These are phyloP conservation scores for Tolypocladium capitatum DNA, from an alignment of 2,329 filamentous ascomycete genomes.

Conservation along the genomic window DNA sequence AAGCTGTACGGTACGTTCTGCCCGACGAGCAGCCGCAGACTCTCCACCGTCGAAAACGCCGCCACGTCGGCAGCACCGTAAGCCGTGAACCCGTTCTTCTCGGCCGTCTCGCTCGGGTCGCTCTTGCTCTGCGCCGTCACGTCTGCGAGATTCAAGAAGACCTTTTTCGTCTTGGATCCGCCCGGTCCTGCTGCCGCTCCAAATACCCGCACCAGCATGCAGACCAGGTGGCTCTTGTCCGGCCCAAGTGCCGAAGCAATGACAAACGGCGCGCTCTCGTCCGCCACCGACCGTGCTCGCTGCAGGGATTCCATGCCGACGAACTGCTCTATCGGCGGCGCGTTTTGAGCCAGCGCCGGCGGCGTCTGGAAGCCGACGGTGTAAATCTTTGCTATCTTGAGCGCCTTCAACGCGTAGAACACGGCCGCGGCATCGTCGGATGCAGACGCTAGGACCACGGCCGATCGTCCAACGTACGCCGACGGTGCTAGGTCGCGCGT, in stretches of 20 bases:
- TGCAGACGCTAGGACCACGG: constrained; percentile 59
- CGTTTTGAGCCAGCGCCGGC: constrained; percentile 44
- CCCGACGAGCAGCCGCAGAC: constrained; percentile 61
- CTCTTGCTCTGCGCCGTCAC: constrained; percentile 37
- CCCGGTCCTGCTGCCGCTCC: constrained; percentile 25
- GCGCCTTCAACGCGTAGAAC: constrained; percentile 64
- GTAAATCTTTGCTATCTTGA: constrained; percentile 67
- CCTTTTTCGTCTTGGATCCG: constrained; percentile 39
- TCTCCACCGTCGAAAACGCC: constrained; percentile 76
- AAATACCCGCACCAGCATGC: constrained; percentile 64
- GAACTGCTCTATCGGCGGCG: constrained; percentile 62
- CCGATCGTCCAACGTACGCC: constrained; percentile 63
- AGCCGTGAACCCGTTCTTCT: constrained; percentile 62
- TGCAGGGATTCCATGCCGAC: constrained; percentile 57
- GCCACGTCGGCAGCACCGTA: constrained; percentile 71
- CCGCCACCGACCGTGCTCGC: constrained; percentile 33
- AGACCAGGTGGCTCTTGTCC: constrained; percentile 66
- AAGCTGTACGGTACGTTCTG: constrained; percentile 85
- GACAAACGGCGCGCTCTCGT: constrained; percentile 55
- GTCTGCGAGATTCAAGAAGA: constrained; percentile 70
- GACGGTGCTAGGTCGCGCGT: constrained; percentile 73
- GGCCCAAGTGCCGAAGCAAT: constrained; percentile 68
- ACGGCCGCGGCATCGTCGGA: constrained; percentile 65
- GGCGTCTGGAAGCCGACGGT: constrained; percentile 68
- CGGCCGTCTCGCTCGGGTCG: constrained; percentile 57